Evolutionary conservation across 1,139 yeast species (phyloP), one percentile per base, ranked within the genome.

Genomic region (Diutina sp.): DNA sequence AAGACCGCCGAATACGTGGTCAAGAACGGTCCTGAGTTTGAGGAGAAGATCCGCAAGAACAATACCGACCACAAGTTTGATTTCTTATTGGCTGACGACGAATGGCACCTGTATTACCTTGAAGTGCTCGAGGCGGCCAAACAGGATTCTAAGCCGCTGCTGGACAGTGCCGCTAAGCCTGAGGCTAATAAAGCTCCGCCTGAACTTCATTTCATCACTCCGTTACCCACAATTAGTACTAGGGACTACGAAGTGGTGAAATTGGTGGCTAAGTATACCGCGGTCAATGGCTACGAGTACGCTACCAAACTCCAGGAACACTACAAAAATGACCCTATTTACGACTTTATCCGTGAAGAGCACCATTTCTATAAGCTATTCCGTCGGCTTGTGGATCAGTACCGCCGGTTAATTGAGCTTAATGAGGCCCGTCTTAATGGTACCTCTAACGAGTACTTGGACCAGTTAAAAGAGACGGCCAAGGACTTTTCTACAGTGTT

Each of bases 1-100:
- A 87, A 86, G 65, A 88, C 96, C 0, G 88, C 86, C 1, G 80
- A 73, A 3, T 89, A 85, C 64, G 89, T 90, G 11, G 64, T 72
- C 41, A 77, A 87, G 61, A 87, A 88, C 65, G 97, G 96, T 0
- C 66, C 64, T 45, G 69, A 74, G 9, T 87, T 90, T 68, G 95
- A 85, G 63, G 74, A 76, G 6, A 72, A 89, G 58, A 76, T 90
- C 56, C 71, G 72, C 52, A 69, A 69, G 29, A 79, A 77, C 58
- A 72, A 75, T 35, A 47, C 56, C 28, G 58, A 57, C n/a, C 60
- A 58, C 28, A 84, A 85, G 66, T 90, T 90, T 66, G 71, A 79
- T 30, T 90, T 90, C 65, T 67, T 90, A 12, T 68, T 74, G 21
- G 74, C 74, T 1, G 72, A 70, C 9, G 80, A 87, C 66, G 79